phyloP scores from a whole-genome alignment of 352 stramenopile genomes.

The Phytopythium delawarense region DNA sequence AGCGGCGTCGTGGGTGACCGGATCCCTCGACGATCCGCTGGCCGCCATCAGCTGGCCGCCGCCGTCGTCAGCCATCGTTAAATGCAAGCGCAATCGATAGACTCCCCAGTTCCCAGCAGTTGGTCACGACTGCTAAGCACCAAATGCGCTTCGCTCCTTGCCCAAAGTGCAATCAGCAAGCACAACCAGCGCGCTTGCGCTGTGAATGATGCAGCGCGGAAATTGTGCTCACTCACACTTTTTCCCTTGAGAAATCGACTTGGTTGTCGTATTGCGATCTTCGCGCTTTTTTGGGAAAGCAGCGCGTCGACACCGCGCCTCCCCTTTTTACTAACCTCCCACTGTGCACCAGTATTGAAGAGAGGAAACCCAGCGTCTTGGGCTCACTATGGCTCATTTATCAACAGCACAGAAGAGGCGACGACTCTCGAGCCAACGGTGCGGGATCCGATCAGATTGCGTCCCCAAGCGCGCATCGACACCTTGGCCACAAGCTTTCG shows the following conservation, averaged over 20 bases:
- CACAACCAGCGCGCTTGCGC: not conserved
- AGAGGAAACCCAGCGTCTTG: not conserved
- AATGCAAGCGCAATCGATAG: not conserved
- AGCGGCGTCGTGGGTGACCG: not conserved
- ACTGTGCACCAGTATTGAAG: conserved; percentile 6
- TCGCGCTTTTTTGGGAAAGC: too few relatives aligned
- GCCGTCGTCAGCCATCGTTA: not conserved
- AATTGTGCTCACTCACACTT: not conserved
- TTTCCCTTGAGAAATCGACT: not conserved
- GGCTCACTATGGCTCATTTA: conserved; percentile 3
- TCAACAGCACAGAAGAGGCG: not conserved
- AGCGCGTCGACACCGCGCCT: too few relatives aligned
- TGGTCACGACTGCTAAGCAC: not conserved
- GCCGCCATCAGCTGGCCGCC: not conserved
- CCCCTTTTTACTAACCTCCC: not conserved
- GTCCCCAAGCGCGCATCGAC: not conserved
- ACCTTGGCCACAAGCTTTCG: not conserved
- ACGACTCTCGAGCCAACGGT: not conserved
- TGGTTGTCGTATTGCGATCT: not conserved
- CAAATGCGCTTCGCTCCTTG: not conserved
- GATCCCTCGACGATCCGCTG: not conserved
- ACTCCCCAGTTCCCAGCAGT: not conserved
- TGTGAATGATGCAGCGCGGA: too few relatives aligned
- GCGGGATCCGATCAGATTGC: conserved; percentile 1
- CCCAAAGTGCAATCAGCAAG: not conserved